phyloP scores from a whole-genome alignment of 345 rosid species.

The Sisymbrium altissimum region DNA sequence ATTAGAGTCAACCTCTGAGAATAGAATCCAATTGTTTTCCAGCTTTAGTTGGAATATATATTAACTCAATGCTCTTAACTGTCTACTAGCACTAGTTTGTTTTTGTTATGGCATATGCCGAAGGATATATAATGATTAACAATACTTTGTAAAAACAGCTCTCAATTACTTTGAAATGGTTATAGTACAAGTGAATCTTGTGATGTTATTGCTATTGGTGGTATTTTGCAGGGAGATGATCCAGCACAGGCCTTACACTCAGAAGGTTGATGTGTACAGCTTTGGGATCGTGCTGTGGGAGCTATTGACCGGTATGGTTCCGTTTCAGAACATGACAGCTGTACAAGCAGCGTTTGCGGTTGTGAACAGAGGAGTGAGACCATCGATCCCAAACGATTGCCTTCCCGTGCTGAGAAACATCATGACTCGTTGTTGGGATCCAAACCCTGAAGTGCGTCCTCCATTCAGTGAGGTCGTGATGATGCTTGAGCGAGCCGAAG shows the following conservation, averaged over 20 bases:
- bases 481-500: constrained; percentile 47
- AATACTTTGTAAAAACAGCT: background rate
- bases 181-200: background rate
- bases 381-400: constrained; percentile 47
- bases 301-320: constrained; percentile 46
- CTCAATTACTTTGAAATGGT: background rate
- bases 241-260: constrained; percentile 41
- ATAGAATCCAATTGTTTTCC: background rate
- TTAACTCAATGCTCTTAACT: background rate
- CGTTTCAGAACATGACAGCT: constrained; percentile 54
- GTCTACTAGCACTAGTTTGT: background rate
- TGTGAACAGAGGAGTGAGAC: constrained; percentile 47
- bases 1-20: constrained; percentile 1
- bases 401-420: constrained; percentile 44
- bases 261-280: constrained; percentile 45
- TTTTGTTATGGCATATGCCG: background rate
- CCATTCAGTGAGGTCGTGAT: constrained; percentile 43
- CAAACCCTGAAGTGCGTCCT: constrained; percentile 46
- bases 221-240: constrained; percentile 37
- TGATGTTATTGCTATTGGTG: background rate
- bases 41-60: constrained; percentile 4
- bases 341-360: constrained; percentile 62
- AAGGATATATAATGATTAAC: background rate
- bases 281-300: constrained; percentile 48
- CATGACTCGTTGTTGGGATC: constrained; percentile 51